These are phyloP conservation scores for Chrysophaeum taylorii DNA, from an alignment of 352 stramenopile species.

Conservation along the genomic window DNA sequence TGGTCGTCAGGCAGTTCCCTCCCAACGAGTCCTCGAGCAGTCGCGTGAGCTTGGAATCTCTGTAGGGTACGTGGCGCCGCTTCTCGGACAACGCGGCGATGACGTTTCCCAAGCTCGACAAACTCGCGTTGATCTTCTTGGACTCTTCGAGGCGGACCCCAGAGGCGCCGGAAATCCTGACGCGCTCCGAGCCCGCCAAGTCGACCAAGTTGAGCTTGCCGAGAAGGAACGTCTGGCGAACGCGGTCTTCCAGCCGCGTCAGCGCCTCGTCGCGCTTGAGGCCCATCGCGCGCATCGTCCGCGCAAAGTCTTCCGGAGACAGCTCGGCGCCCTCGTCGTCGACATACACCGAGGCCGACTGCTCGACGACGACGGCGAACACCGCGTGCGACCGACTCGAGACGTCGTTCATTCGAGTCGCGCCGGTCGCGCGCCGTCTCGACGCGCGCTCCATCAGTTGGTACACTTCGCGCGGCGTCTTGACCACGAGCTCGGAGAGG, in stretches of 20 bases:
- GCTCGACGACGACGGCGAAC: conserved; percentile 87
- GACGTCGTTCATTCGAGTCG: conserved; percentile 72
- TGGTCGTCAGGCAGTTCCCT: conserved; percentile 85
- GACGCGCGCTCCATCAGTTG: conserved; percentile 79
- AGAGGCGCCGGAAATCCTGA: conserved; percentile 64
- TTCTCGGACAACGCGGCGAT: conserved; percentile 71
- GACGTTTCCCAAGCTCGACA: conserved; percentile 74
- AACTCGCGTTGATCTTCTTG: conserved; percentile 82
- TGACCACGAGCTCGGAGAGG: conserved; percentile 83
- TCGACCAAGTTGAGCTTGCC: conserved; percentile 85
- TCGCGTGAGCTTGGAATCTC: conserved; percentile 79
- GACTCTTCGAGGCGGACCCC: conserved; percentile 72
- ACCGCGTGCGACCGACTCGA: conserved; percentile 61
- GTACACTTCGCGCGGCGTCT: conserved; percentile 79
- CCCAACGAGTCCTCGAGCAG: conserved; percentile 64
- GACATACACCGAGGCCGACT: conserved; percentile 74
- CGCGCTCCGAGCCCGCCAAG: conserved; percentile 73
- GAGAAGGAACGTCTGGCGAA: conserved; percentile 81
- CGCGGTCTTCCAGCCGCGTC: conserved; percentile 57
- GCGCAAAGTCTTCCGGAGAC: conserved; percentile 64
- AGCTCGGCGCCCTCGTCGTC: conserved; percentile 64
- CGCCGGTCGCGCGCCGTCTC: conserved; percentile 61
- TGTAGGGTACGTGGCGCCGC: conserved; percentile 79
- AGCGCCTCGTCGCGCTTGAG: conserved; percentile 23
- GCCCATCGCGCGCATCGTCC: conserved; percentile 37